A percentile compares a stretch with the other conserved stretches of the same genome.
Evolutionary conservation across 2,329 filamentous ascomycete species (phyloP).

Genomic region (Arthrobotrys iridis): DNA sequence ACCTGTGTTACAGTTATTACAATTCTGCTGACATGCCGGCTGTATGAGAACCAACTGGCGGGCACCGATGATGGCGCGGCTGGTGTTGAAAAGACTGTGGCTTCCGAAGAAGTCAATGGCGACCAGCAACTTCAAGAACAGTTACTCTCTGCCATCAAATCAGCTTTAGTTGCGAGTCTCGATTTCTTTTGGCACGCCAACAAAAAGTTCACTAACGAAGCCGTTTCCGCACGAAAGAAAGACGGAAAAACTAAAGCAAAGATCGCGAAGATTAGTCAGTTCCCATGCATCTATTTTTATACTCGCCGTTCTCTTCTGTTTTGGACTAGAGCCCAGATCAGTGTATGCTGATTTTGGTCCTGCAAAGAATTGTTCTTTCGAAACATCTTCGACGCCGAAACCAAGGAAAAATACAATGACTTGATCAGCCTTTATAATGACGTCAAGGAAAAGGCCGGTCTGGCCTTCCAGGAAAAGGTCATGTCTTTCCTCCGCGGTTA

Average conservation of each 20-base stretch:
- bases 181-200: constrained; percentile 43
- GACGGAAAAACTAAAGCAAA: constrained; percentile 8
- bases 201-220: constrained; percentile 18
- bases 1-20: constrained; percentile 32
- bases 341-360: no score
- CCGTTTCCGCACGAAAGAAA: no score
- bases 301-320: no score
- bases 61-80: not conserved
- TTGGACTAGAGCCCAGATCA: constrained; percentile 3
- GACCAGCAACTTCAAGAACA: constrained; percentile 13
- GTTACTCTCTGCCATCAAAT: constrained; percentile 9
- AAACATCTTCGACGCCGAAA: not conserved
- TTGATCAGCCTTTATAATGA: not conserved
- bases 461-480: constrained; percentile 7
- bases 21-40: constrained; percentile 30
- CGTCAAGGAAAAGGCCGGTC: not conserved
- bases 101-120: not conserved
- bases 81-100: no score
- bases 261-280: not conserved
- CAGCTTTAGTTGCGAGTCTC: constrained; percentile 21
- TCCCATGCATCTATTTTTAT: not conserved
- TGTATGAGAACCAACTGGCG: constrained; percentile 33
- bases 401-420: not conserved
- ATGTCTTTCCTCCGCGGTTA: not conserved
- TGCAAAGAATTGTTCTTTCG: not conserved